Conservation (phyloP, 352 stramenopile genomes). For the Phytophthora fragariaefolia region DNA sequence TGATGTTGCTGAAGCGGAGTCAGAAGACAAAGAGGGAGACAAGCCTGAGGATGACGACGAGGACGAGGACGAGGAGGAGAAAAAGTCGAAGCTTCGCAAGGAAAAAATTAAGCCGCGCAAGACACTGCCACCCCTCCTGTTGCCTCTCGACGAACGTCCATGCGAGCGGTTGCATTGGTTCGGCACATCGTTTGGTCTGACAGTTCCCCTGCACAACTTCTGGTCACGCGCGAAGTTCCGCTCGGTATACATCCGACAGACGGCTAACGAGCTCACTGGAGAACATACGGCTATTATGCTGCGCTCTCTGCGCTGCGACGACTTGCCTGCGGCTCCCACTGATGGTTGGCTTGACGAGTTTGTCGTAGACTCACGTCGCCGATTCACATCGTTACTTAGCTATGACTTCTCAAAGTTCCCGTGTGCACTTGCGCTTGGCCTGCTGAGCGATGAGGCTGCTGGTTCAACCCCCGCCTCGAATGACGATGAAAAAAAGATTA, state of each 20-base stretch:
- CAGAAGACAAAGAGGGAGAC: constrained; percentile 39
- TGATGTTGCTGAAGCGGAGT: constrained; percentile 46
- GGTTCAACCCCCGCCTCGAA: constrained; percentile 23
- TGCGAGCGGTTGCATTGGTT: constrained; percentile 98
- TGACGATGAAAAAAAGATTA: constrained; percentile 28
- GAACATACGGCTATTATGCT: constrained; percentile 97
- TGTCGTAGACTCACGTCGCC: constrained; percentile 92
- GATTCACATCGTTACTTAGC: constrained; percentile 94
- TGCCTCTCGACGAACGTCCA: constrained; percentile 94
- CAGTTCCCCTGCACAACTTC: constrained; percentile 96
- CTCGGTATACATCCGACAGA: constrained; percentile 98
- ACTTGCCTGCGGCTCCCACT: constrained; percentile 76
- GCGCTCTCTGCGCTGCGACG: constrained; percentile 74
- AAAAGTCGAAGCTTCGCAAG: constrained; percentile 58
- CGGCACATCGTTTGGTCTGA: constrained; percentile 98
- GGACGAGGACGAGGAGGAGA: constrained; percentile 51
- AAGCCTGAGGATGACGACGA: constrained; percentile 39
- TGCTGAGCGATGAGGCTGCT: constrained; percentile 82
- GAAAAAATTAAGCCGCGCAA: constrained; percentile 96
- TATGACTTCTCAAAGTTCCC: constrained; percentile 94
- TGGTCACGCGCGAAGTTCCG: constrained; percentile 95
- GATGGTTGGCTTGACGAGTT: constrained; percentile 95
- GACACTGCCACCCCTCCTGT: constrained; percentile 96
- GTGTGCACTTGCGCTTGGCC: constrained; percentile 89
- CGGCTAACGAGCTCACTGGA: constrained; percentile 98